phyloP scores from a whole-genome alignment of 192 early-diverging fungal genomes.

The Pilobolus umbonatus region DNA sequence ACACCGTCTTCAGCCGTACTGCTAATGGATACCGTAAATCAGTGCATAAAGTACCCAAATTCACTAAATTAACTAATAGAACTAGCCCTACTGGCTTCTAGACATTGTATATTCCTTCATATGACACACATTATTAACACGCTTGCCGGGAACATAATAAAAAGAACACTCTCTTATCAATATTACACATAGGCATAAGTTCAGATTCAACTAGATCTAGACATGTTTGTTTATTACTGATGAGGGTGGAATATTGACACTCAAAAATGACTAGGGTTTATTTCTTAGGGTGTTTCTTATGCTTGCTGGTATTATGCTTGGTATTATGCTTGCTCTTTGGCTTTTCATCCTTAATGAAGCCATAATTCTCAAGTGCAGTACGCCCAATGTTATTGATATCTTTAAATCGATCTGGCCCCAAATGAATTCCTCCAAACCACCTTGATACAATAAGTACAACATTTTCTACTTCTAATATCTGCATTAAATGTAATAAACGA shows the following conservation, averaged over 20 bases:
- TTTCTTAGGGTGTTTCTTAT: no score
- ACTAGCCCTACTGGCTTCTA: slow-evolving; percentile 70
- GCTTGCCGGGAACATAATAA: no score
- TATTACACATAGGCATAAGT: no score
- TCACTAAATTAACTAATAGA: slow-evolving; percentile 74
- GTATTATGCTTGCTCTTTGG: slow-evolving; percentile 1
- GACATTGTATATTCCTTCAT: background rate
- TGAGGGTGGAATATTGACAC: no score
- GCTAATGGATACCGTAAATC: slow-evolving; percentile 70
- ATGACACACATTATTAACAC: background rate
- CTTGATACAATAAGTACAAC: slow-evolving; percentile 77
- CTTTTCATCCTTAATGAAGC: slow-evolving; percentile 41
- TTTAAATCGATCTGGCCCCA: slow-evolving; percentile 78
- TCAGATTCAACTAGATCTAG: no score
- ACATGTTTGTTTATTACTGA: no score
- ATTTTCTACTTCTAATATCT: slow-evolving; percentile 65
- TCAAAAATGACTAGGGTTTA: no score
- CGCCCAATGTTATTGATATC: slow-evolving; percentile 85
- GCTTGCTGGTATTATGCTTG: slow-evolving; percentile 12
- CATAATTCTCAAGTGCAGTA: slow-evolving; percentile 60
- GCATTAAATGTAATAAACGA: slow-evolving; percentile 76
- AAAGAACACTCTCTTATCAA: background rate
- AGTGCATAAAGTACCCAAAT: slow-evolving; percentile 81
- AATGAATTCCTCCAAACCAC: slow-evolving; percentile 79
- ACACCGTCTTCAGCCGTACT: slow-evolving; percentile 74